Base-by-base conservation (phyloP, 2,329 filamentous ascomycete genomes). In the Apiospora hydei region DNA sequence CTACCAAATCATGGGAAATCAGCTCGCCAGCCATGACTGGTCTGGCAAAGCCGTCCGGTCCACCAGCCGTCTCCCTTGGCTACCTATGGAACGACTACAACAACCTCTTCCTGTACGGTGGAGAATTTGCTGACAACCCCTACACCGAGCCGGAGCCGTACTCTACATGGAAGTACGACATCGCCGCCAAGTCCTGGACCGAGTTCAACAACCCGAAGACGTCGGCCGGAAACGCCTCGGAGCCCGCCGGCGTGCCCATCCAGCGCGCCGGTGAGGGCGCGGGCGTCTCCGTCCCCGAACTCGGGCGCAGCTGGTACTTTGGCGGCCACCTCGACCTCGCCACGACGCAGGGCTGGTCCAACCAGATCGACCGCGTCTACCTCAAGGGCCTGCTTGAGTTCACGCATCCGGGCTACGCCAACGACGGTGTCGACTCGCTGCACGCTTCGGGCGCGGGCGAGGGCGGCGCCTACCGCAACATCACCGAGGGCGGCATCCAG, bases 221-320 rank as follows among this genome's bases (percentile, higher is more conserved):
- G 0, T 91, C 89, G 0, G 83, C 85, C 0, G 93, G 93, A 0
- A 88, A 89, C 61, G 88, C 89, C 76, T 90, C 92, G 0, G 88
- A 89, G 30, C 82, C 82, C 0, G 88, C 84, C 13, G 86, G 86
- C 26, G 81, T 87, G 26, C 82, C 87, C 0, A 86, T 95, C 2
- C 90, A 94, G 78, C 85, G 93, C 66, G 88, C 92, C 2, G 92
- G 92, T 1, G 93, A 95, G 79, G 93, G 93, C 8, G 92, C 93
- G 14, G 92, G 92, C 0, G 82, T 93, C 18, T 92, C 90, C 41
- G 89, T 95, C 0, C 89, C 92, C 0, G 89, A 91, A 70, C 82
- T 94, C 0, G 92, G 92, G 0, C 82, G 92, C 67, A 93, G 91
- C 44, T 95, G 90, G 85, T 95, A 94, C 80, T 95, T 95, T 81